phyloP scores from a whole-genome alignment of 139 green algal species.

The Ettlia oleoabundans region DNA sequence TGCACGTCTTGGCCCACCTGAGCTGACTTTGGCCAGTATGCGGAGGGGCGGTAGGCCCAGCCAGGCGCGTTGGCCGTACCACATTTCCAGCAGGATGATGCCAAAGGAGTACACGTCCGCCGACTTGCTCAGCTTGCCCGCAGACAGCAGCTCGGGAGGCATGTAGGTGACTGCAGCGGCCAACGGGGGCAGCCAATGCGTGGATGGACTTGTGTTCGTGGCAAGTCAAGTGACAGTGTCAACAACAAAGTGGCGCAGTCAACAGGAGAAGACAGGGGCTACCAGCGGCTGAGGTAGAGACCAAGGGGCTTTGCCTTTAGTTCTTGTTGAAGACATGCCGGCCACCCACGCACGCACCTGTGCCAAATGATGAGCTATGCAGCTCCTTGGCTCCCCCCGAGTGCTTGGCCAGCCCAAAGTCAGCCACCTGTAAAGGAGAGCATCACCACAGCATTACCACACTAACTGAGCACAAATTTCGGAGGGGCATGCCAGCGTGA shows the following conservation, averaged over 20 bases:
- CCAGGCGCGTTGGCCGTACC: constrained; percentile 18
- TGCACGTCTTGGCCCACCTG: too few species aligned
- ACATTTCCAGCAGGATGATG: constrained; percentile 21
- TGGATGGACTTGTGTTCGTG: too few species aligned
- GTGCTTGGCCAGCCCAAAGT: constrained; percentile 20
- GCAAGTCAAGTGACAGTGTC: too few species aligned
- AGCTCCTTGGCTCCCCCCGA: background rate
- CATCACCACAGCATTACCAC: too few species aligned
- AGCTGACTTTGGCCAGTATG: background rate
- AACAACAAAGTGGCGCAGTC: background rate
- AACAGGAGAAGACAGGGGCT: too few species aligned
- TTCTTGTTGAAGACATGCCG: too few species aligned
- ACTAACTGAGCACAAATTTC: too few species aligned
- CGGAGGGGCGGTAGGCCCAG: constrained; percentile 2
- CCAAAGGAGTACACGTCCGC: constrained; percentile 8
- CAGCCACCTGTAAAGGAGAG: background rate
- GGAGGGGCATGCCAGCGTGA: too few species aligned
- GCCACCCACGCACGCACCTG: background rate
- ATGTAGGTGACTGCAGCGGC: constrained; percentile 20
- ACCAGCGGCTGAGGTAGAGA: too few species aligned
- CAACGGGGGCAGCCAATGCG: too few species aligned
- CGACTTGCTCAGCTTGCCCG: background rate
- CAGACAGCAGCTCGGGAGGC: constrained; percentile 18
- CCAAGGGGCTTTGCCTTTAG: too few species aligned
- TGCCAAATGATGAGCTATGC: background rate